Evolutionary conservation across 2,329 filamentous ascomycete species (phyloP).

Genomic region (Sclerotinia subarctica): DNA sequence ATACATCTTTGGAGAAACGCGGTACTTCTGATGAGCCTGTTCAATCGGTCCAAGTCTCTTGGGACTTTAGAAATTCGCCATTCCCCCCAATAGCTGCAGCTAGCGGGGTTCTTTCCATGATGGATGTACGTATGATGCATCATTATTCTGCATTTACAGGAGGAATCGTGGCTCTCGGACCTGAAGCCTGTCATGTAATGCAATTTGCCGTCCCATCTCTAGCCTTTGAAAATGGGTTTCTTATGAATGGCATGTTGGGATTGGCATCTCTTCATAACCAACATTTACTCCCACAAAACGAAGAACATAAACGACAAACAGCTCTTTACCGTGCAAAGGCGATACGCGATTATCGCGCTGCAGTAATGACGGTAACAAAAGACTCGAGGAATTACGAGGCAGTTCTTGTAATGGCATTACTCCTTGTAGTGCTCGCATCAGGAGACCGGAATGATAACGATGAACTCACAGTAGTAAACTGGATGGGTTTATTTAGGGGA

Average conservation of each 20-base stretch:
- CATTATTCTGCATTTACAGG: slow-evolving; percentile 34
- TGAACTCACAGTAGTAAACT: slow-evolving; percentile 31
- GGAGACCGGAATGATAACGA: slow-evolving; percentile 24
- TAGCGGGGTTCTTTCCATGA: slow-evolving; percentile 25
- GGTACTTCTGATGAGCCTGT: not conserved
- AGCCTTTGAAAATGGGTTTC: slow-evolving; percentile 35
- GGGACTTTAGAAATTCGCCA: slow-evolving; percentile 21
- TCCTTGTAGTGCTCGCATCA: slow-evolving; percentile 32
- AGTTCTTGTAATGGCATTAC: slow-evolving; percentile 31
- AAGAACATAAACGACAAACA: slow-evolving; percentile 25
- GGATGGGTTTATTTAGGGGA: slow-evolving; percentile 33
- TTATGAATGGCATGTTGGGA: slow-evolving; percentile 34
- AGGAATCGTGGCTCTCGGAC: slow-evolving; percentile 25
- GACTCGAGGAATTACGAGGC: slow-evolving; percentile 31
- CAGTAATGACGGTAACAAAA: slow-evolving; percentile 24
- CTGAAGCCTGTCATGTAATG: slow-evolving; percentile 23
- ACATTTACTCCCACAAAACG: slow-evolving; percentile 23
- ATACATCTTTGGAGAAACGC: not conserved
- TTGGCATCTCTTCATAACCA: slow-evolving; percentile 35
- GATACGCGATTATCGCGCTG: slow-evolving; percentile 30
- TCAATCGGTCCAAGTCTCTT: slow-evolving; percentile 1
- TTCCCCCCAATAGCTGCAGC: slow-evolving; percentile 24
- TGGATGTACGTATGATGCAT: slow-evolving; percentile 34
- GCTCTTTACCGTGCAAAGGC: slow-evolving; percentile 31
- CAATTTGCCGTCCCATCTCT: slow-evolving; percentile 31